A percentile compares a stretch with the other conserved stretches of the same genome.
These are phyloP conservation scores for Pelargonium nanum DNA, from an alignment of 345 rosid species.

Conservation along the genomic window DNA sequence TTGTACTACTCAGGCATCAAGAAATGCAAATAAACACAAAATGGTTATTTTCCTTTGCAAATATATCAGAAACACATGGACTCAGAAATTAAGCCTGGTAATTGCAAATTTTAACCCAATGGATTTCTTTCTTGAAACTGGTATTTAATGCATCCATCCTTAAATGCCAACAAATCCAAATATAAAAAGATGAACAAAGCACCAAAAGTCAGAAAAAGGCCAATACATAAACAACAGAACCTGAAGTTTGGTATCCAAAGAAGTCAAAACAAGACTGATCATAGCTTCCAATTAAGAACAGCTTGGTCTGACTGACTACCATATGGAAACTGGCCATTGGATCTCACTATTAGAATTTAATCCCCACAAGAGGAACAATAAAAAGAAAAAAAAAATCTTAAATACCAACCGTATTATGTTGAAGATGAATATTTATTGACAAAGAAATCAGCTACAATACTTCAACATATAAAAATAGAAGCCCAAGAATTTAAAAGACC, in stretches of 20 bases:
- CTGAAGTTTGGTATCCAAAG: neutral
- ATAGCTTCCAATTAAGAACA: neutral
- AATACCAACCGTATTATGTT: neutral
- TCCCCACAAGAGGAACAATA: neutral
- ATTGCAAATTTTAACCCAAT: too few species aligned
- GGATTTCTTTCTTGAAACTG: too few species aligned
- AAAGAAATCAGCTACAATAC: neutral
- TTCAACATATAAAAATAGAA: neutral
- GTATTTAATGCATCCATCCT: too few species aligned
- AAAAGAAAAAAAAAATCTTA: too few species aligned
- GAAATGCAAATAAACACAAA: neutral
- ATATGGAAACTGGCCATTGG: neutral
- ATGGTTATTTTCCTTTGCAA: neutral
- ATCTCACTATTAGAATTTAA: neutral
- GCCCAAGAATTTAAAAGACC: neutral
- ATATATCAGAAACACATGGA: neutral
- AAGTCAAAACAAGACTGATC: neutral
- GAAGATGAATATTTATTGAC: neutral
- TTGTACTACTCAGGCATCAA: too few species aligned
- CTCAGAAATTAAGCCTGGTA: too few species aligned
- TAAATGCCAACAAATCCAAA: too few species aligned
- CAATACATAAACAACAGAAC: too few species aligned
- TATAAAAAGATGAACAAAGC: too few species aligned
- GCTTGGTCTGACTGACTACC: neutral
- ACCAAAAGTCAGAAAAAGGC: too few species aligned